A percentile compares a stretch with the other conserved stretches of the same genome.
phyloP scores from a whole-genome alignment of 2,329 filamentous ascomycete species.

The Aspergillus alliaceus region DNA sequence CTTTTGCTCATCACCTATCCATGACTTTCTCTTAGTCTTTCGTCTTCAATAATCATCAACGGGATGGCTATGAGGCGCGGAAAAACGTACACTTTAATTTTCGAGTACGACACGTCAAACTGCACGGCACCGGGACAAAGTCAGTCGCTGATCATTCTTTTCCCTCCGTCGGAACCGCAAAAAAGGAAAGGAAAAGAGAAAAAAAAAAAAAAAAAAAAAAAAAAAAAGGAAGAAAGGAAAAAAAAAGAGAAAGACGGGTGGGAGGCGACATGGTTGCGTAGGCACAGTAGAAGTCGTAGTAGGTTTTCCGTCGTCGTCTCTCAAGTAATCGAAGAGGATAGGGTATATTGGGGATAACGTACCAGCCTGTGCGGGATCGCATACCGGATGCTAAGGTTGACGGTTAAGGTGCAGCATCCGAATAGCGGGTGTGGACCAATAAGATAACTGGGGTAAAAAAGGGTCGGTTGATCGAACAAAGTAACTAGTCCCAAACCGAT shows the following conservation, averaged over 20 bases:
- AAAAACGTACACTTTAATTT: slow-evolving; percentile 60
- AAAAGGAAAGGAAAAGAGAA: neutral
- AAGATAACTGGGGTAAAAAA: slow-evolving; percentile 1
- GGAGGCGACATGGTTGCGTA: neutral
- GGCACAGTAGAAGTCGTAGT: neutral
- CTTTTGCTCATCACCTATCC: slow-evolving; percentile 55
- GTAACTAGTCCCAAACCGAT: slow-evolving; percentile 12
- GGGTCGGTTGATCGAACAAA: slow-evolving; percentile 7
- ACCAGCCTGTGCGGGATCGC: slow-evolving; percentile 48
- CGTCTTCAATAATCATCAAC: neutral
- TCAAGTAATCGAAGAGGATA: slow-evolving; percentile 3
- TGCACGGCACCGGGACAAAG: slow-evolving; percentile 20
- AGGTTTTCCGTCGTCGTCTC: neutral
- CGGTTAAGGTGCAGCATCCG: slow-evolving; percentile 28
- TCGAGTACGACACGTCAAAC: slow-evolving; percentile 58
- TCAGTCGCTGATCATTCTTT: neutral
- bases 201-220: no score
- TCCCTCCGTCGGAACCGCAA: neutral
- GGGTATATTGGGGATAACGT: no score
- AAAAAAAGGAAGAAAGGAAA: no score
- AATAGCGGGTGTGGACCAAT: slow-evolving; percentile 9
- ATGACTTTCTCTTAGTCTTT: neutral
- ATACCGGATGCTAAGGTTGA: slow-evolving; percentile 32
- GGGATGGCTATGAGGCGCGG: slow-evolving; percentile 1
- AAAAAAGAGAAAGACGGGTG: neutral